A percentile compares a stretch with the other conserved stretches of the same genome.
These are phyloP conservation scores for Dimocarpus longan DNA, from an alignment of 345 rosid species.

Conservation along the genomic window DNA sequence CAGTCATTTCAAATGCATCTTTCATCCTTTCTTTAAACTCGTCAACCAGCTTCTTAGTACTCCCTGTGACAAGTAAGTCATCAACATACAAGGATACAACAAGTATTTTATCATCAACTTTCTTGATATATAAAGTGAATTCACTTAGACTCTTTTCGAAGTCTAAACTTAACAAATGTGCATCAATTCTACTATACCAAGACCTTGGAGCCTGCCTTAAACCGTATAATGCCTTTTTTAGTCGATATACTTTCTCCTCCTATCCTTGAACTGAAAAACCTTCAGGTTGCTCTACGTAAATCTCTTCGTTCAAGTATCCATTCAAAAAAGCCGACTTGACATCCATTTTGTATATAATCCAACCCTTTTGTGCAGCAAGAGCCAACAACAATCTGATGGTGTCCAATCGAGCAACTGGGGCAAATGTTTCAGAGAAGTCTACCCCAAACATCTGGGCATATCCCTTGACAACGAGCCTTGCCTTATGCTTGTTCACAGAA, in stretches of 20 bases:
- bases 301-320: not conserved
- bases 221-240: not conserved
- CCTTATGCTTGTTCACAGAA: not conserved
- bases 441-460: not conserved
- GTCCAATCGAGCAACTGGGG: not conserved
- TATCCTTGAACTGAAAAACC: not conserved
- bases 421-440: not conserved
- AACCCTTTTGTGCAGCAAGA: not conserved
- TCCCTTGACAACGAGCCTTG: not conserved
- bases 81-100: not conserved
- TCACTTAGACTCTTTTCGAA: not conserved
- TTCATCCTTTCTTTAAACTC: no score
- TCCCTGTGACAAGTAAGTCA: not conserved
- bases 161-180: no score
- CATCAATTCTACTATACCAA: slow-evolving; percentile 1
- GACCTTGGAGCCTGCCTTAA: not conserved
- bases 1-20: not conserved
- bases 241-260: not conserved
- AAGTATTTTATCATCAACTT: not conserved
- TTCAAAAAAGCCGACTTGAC: not conserved
- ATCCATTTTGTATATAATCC: not conserved
- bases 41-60: no score
- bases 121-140: not conserved
- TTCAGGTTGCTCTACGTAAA: not conserved
- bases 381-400: not conserved